Conservation (phyloP, 306 rosid genomes). For the Trifolium pratense region DNA sequence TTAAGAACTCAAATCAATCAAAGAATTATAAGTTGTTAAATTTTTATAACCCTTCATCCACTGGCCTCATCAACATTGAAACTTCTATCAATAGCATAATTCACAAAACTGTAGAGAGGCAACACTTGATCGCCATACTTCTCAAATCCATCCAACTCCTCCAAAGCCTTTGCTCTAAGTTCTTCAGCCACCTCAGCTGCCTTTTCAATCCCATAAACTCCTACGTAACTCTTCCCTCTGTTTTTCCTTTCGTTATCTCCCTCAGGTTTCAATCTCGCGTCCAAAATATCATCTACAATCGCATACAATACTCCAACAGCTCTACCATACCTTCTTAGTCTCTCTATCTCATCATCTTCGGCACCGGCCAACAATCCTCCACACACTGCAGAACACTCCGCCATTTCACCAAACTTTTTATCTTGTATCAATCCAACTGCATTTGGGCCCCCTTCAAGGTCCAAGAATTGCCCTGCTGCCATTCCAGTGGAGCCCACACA, state of each 20-base stretch:
- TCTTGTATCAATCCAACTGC: conserved; percentile 78
- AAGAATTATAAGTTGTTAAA: background rate
- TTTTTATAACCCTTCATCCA: conserved; percentile 44
- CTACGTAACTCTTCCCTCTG: conserved; percentile 74
- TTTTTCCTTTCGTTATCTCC: conserved; percentile 40
- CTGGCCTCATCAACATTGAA: conserved; percentile 59
- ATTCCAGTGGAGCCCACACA: conserved; percentile 92
- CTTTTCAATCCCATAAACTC: conserved; percentile 73
- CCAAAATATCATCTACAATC: conserved; percentile 75
- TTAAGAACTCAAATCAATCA: conserved; percentile 18
- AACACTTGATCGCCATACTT: conserved; percentile 70
- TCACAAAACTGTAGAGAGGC: conserved; percentile 92
- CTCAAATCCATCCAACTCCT: conserved; percentile 81
- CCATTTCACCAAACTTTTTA: conserved; percentile 95
- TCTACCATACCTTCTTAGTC: conserved; percentile 86
- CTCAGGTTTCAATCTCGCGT: conserved; percentile 48
- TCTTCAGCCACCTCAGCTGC: conserved; percentile 79
- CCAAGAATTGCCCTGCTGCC: conserved; percentile 98
- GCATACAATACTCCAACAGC: conserved; percentile 83
- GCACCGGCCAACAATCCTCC: conserved; percentile 93
- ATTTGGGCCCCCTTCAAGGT: conserved; percentile 76
- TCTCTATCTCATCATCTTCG: conserved; percentile 71
- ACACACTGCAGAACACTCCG: conserved; percentile 92
- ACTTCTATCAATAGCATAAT: conserved; percentile 84
- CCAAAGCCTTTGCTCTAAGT: conserved; percentile 74